Evolutionary conservation across 805 yeast genomes (phyloP), one percentile per base, ranked within the genome.

Genomic region (Ogataea trehaloabstinens): DNA sequence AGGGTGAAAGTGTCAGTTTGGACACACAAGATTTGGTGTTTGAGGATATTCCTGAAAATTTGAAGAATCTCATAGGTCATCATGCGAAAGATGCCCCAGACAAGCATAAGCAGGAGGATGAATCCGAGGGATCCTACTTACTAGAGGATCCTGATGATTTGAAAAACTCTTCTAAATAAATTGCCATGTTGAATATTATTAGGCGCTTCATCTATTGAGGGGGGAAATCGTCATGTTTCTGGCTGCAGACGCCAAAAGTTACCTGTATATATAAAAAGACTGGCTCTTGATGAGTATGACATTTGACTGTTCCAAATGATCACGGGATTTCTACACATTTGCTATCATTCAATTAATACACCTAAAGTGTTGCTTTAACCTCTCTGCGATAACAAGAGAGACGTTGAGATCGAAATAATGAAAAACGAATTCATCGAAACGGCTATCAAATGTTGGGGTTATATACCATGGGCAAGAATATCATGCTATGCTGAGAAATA

Each of bases 1-100:
- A 85, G 53, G 96, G 96, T 2, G 91, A 89, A 48, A 69, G 75
- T 11, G 78, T 88, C 11, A 74, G 83, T 0, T 73, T 77, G 10
- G 72, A 74, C 4, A 68, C 85, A 0, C 76, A 80, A 19, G 95
- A 87, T 52, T 66, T 86, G 51, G 82, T 74, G 0, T 84, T 81
- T 55, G 80, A 80, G 45, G 83, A 80, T 42, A 76, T 81, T 30
- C 86, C 87, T 3, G 81, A 78, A 15, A 66, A 70, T 22, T 60
- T 80, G 39, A 70, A 67, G 49, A 45, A 42, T 4, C 35, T 68
- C 3, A 70, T 83, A 29, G 88, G 88, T 0, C 82, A 76, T 40
- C 76, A 80, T 52, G 88, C 88, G 2, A 79, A 73, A 49, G 83
- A 82, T 60, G 80, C 84, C 0, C 86, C 87, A 1, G 65, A 61